Percentiles rank a stretch among this genome's conserved stretches.
These are phyloP conservation scores for Cytauxzoon felis DNA, from an alignment of 169 alveolate genomes.

Conservation along the genomic window DNA sequence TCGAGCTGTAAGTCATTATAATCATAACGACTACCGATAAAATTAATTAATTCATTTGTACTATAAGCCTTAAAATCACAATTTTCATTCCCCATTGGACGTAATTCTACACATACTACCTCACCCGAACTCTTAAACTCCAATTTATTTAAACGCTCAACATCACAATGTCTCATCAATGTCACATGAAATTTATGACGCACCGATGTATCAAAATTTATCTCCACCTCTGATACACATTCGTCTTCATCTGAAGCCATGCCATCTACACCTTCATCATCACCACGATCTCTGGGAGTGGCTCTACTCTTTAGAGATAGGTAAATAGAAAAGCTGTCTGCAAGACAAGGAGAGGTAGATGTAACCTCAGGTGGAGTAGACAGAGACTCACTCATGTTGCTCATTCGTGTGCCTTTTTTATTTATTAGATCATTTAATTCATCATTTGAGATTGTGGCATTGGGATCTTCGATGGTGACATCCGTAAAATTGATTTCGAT, in stretches of 20 bases:
- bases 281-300: neutral
- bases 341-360: no score
- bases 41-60: slow-evolving; percentile 8
- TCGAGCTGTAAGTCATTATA: slow-evolving; percentile 6
- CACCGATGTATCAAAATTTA: slow-evolving; percentile 45
- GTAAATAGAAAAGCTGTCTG: no score
- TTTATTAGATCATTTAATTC: neutral
- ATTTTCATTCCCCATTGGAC: slow-evolving; percentile 46
- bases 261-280: neutral
- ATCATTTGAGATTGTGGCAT: slow-evolving; percentile 2
- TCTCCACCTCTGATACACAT: neutral
- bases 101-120: slow-evolving; percentile 51
- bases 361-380: no score
- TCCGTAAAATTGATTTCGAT: slow-evolving; percentile 48
- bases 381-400: neutral
- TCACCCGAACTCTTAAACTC: slow-evolving; percentile 7
- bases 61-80: slow-evolving; percentile 52
- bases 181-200: slow-evolving; percentile 54
- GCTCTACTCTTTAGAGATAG: no score
- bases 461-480: slow-evolving; percentile 32
- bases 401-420: neutral
- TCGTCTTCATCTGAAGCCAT: neutral
- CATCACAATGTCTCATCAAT: slow-evolving; percentile 33
- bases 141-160: neutral
- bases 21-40: slow-evolving; percentile 54